Base-by-base conservation (phyloP, 164 flowering plant species). In the Brasenia schreberi region DNA sequence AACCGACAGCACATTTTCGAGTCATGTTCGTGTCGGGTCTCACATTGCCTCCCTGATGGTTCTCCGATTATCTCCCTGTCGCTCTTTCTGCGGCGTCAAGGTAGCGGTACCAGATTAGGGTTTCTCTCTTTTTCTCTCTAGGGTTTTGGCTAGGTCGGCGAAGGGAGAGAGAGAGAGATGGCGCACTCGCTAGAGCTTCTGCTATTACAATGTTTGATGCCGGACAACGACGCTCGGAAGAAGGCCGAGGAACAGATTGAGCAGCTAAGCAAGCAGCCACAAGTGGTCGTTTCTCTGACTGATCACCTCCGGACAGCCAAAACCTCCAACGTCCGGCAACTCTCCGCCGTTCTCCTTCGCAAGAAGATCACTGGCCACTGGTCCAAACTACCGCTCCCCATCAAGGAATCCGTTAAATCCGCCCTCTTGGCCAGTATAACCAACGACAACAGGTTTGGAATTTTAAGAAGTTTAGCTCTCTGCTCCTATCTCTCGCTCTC, bases 311-410 rank as follows among this genome's bases (percentile, higher is more conserved):
- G 98, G 65, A 90, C 97, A 16, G 97, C 99, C 58, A 90, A 90
- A 72, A 90, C 97, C 10, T 96, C 99, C 65, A 88, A 86, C 64
- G 99, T 94, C 44, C 82, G 97, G 27, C 99, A 91, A 68, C 89
- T 94, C 43, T 85, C 99, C 65, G 99, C 99, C 61, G 97, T 94
- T 27, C 82, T 94, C 66, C 92, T 93, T 70, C 88, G 98, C 18
- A 90, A 89, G 87, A 93, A 90, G 83, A 93, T 93, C 69, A 93
- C 97, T 19, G 97, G 97, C 2, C 98, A 93, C 69, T 93, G 98
- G 98, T 80, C 90, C 44, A 93, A 93, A 80, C 89, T 94, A 58
- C 49, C 91, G 16, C 89, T 86, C 12, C 87, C 86, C 63, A 69
- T 80, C 33, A 78, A 87, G 19, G 89, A 81, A 16, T 66, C 73